Percentiles rank a stretch among this genome's conserved stretches.
Conservation (phyloP, 805 yeast genomes). For the Saccharomycopsis microspora region DNA sequence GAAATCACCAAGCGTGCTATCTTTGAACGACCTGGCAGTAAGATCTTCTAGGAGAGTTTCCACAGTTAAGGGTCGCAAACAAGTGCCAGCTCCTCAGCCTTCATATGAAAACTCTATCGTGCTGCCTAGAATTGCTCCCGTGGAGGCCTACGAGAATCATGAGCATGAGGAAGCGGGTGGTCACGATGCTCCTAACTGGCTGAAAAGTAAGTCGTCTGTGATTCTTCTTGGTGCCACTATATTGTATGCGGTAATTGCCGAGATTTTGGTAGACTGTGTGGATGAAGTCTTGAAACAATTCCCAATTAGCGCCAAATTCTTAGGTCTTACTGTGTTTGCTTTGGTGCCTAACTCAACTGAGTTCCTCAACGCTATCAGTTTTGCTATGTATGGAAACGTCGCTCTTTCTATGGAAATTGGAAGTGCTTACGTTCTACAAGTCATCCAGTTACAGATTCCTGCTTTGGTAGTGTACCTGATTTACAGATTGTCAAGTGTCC, state of each 20-base stretch:
- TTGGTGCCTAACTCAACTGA: conserved; percentile 96
- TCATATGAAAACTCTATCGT: background rate
- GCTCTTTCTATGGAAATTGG: conserved; percentile 97
- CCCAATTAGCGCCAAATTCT: conserved; percentile 82
- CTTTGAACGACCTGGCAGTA: conserved; percentile 10
- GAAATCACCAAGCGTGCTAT: conserved; percentile 14
- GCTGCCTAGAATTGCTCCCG: background rate
- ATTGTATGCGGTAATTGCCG: conserved; percentile 87
- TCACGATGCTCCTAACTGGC: conserved; percentile 98
- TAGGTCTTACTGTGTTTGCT: conserved; percentile 92
- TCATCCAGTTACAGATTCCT: conserved; percentile 87
- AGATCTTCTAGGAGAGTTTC: conserved; percentile 6
- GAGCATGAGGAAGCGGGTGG: conserved; percentile 39
- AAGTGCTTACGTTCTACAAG: conserved; percentile 93
- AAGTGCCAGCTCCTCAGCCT: background rate
- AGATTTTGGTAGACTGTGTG: conserved; percentile 83
- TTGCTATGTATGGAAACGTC: conserved; percentile 92
- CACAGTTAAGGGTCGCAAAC: conserved; percentile 2
- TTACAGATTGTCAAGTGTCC: conserved; percentile 29
- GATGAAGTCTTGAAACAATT: conserved; percentile 70
- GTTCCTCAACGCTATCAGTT: conserved; percentile 91
- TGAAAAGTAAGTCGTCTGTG: conserved; percentile 69
- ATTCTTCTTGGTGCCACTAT: conserved; percentile 78
- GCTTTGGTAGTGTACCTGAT: conserved; percentile 73
- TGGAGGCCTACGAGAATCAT: background rate